Evolutionary conservation across 2,329 filamentous ascomycete species (phyloP).

Genomic region (Escovopsis sp.): DNA sequence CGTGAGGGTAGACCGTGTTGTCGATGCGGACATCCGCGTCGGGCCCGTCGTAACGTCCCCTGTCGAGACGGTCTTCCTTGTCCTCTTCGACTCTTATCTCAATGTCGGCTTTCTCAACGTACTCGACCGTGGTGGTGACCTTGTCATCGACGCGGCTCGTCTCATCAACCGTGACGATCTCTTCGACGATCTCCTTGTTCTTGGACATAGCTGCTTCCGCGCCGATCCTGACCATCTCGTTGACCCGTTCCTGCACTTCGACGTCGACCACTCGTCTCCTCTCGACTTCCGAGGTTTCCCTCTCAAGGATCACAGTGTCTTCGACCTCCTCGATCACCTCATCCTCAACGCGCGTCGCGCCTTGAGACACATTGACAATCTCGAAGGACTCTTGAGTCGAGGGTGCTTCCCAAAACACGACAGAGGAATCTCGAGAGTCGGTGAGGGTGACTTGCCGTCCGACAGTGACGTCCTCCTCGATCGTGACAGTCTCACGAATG

Average conservation of each 20-base stretch:
- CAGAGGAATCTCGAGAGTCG: constrained; percentile 34
- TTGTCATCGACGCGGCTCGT: too few relatives aligned
- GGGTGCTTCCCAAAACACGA: constrained; percentile 35
- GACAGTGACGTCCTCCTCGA: constrained; percentile 16
- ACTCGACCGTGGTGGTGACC: too few relatives aligned
- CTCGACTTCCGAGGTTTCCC: too few relatives aligned
- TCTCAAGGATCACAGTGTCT: too few relatives aligned
- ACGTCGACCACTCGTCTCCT: too few relatives aligned
- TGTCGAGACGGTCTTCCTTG: constrained; percentile 18
- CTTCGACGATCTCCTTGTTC: too few relatives aligned
- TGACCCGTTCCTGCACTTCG: constrained; percentile 16
- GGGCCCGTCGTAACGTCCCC: constrained; percentile 39
- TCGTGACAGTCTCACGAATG: constrained; percentile 40
- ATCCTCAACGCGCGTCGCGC: constrained; percentile 14
- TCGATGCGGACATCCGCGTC: constrained; percentile 50
- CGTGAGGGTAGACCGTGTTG: constrained; percentile 38
- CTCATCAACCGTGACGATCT: too few relatives aligned
- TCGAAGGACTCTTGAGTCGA: constrained; percentile 22
- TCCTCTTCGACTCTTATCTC: constrained; percentile 15
- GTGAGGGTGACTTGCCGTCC: constrained; percentile 18
- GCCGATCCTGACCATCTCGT: too few relatives aligned
- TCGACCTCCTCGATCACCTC: constrained; percentile 17
- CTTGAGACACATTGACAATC: constrained; percentile 40
- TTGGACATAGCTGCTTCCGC: too few relatives aligned
- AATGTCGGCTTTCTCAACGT: too few relatives aligned